Evolutionary conservation across 176 grass and related monocot species (phyloP), one percentile per base, ranked within the genome.

Genomic region (Raddia distichophylla): DNA sequence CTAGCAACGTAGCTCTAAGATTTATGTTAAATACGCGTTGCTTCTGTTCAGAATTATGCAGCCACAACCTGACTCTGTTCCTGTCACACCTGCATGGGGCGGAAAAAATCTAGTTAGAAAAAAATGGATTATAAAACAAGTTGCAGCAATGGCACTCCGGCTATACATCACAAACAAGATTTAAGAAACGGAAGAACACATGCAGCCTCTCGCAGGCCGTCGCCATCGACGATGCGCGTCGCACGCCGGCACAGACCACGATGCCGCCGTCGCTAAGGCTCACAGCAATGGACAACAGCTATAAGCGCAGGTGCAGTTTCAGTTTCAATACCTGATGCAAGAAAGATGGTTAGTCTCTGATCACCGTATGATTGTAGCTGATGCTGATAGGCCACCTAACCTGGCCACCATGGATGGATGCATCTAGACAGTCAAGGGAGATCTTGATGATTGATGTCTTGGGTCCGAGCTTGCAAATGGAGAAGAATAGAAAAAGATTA

Each of bases 231-330:
- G 77, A 75, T 70, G 63, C 60, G 46, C 14, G 46, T 12, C 62
- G 75, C 19, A 35, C 55, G 77, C 87, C 71, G 77, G 82, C 76
- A 84, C 76, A 32, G 32, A 47, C 77, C 67, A 49, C 72, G 58
- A 49, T 80, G 73, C 51, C 52, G 68, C 55, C 55, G 68, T 44
- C 55, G 61, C 19, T 20, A 55, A 16, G 72, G 42, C 53, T 34
- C 63, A 63, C 60, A 15, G 83, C 49, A 81, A 77, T 64, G 78
- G 83, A 70, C 87, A 81, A 71, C 82, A 81, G 57, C 47, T 65
- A 81, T 13, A 37, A n/a, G 42, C 48, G 5, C 5, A 50, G 44
- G 6, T 7, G 10, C 22, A 45, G 56, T 4, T 16, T 34, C 4
- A 27, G 27, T 27, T 27, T 27, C 27, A 27, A 3, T 12, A 18